Conservation (phyloP, 495 filamentous ascomycete species). For the Podospora conica region DNA sequence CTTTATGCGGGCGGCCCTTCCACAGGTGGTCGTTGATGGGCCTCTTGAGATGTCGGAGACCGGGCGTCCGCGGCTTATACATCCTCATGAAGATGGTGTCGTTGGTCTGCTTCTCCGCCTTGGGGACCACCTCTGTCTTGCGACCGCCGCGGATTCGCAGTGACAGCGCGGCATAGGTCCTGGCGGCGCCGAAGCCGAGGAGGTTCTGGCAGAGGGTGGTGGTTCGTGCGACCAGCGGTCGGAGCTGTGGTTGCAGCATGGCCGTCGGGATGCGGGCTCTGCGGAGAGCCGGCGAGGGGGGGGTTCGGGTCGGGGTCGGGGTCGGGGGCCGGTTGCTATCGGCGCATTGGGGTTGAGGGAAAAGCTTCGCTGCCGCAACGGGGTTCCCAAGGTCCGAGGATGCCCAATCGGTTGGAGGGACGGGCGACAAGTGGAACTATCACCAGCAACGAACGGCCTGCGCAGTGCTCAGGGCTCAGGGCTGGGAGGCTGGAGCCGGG, state of each 20-base stretch:
- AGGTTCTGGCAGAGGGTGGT: slow-evolving; percentile 20
- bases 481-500: not conserved
- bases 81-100: slow-evolving; percentile 57
- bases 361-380: not conserved
- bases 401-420: slow-evolving; percentile 6
- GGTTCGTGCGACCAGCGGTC: slow-evolving; percentile 20
- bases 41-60: slow-evolving; percentile 81
- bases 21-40: slow-evolving; percentile 95
- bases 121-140: slow-evolving; percentile 2
- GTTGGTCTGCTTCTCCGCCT: slow-evolving; percentile 22
- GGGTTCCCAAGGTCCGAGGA: not conserved
- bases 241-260: slow-evolving; percentile 32
- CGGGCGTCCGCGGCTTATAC: slow-evolving; percentile 93
- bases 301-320: not conserved
- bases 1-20: slow-evolving; percentile 79
- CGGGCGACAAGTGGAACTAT: not conserved
- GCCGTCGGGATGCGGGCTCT: not conserved
- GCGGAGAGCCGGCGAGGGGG: not conserved
- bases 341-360: slow-evolving; percentile 16
- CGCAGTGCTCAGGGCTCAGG: not conserved
- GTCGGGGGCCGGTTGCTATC: slow-evolving; percentile 7
- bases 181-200: slow-evolving; percentile 13
- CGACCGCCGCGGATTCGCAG: slow-evolving; percentile 1
- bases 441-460: not conserved
- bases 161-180: slow-evolving; percentile 24